Percentiles rank a stretch among this genome's conserved stretches.
Conservation (phyloP, 148 eudicot genomes). For the Nepenthes mirabilis region DNA sequence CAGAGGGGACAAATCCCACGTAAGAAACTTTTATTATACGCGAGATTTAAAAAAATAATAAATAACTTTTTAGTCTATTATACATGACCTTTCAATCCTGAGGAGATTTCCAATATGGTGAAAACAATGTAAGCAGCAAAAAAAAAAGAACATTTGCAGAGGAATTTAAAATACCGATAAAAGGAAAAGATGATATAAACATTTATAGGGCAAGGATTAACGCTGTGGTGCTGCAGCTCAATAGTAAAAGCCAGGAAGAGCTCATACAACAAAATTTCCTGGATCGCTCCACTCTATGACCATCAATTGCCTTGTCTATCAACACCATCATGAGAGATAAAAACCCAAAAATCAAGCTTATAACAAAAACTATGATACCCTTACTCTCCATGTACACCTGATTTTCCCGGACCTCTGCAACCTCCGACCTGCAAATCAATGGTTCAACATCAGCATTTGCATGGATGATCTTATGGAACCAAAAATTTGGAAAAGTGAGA, state of each 20-base stretch:
- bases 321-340: constrained; percentile 42
- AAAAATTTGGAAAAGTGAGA: neutral
- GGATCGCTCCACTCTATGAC: constrained; percentile 32
- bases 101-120: too few species aligned
- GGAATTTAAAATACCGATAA: neutral
- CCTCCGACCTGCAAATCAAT: constrained; percentile 50
- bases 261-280: constrained; percentile 71
- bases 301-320: constrained; percentile 33
- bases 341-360: constrained; percentile 47
- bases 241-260: constrained; percentile 66
- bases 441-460: constrained; percentile 2
- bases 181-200: neutral
- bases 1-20: too few species aligned
- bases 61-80: too few species aligned
- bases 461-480: neutral
- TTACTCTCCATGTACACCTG: constrained; percentile 86
- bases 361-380: constrained; percentile 57
- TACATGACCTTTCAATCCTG: too few species aligned
- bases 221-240: constrained; percentile 43
- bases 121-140: neutral
- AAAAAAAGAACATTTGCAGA: neutral
- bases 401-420: constrained; percentile 44
- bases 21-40: too few species aligned
- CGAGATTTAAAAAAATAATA: too few species aligned
- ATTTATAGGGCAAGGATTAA: constrained; percentile 53